Conservation (phyloP, 2,329 filamentous ascomycete species). For the Lizonia empirigonia region DNA sequence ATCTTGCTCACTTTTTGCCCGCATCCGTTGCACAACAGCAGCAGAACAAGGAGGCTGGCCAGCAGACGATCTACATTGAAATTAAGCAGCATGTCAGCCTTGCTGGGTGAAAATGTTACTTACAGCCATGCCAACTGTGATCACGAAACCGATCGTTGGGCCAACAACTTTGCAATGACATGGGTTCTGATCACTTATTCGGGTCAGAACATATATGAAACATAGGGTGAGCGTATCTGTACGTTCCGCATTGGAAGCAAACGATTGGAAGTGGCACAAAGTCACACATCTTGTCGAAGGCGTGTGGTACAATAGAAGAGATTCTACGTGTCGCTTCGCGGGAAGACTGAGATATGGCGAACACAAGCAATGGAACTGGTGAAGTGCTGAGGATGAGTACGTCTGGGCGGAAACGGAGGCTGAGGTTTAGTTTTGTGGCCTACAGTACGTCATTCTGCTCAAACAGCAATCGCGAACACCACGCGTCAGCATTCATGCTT, state of each 20-base stretch:
- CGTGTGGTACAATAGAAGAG: not conserved
- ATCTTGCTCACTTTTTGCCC: slow-evolving; percentile 57
- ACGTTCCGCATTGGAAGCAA: slow-evolving; percentile 61
- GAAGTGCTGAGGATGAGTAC: not conserved
- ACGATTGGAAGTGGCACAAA: slow-evolving; percentile 57
- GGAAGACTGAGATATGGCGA: not conserved
- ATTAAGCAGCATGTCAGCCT: slow-evolving; percentile 17
- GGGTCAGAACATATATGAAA: slow-evolving; percentile 17
- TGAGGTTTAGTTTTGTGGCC: slow-evolving; percentile 3
- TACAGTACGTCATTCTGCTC: slow-evolving; percentile 10
- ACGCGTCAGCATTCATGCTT: slow-evolving; percentile 7
- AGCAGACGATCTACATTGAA: slow-evolving; percentile 56
- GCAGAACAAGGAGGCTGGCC: slow-evolving; percentile 61
- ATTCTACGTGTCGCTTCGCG: not conserved
- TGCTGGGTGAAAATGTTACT: slow-evolving; percentile 23
- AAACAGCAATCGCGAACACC: slow-evolving; percentile 1
- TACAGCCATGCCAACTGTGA: slow-evolving; percentile 58
- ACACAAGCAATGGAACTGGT: not conserved
- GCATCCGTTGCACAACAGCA: slow-evolving; percentile 61
- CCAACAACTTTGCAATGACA: slow-evolving; percentile 64
- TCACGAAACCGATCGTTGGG: slow-evolving; percentile 59
- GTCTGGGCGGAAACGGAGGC: slow-evolving; percentile 7
- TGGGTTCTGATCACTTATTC: slow-evolving; percentile 59
- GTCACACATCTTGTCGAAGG: slow-evolving; percentile 26
- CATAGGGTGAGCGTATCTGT: slow-evolving; percentile 12